Conservation (phyloP, 2,329 filamentous ascomycete species). For the Dryadomyces quercus-mongolicae region DNA sequence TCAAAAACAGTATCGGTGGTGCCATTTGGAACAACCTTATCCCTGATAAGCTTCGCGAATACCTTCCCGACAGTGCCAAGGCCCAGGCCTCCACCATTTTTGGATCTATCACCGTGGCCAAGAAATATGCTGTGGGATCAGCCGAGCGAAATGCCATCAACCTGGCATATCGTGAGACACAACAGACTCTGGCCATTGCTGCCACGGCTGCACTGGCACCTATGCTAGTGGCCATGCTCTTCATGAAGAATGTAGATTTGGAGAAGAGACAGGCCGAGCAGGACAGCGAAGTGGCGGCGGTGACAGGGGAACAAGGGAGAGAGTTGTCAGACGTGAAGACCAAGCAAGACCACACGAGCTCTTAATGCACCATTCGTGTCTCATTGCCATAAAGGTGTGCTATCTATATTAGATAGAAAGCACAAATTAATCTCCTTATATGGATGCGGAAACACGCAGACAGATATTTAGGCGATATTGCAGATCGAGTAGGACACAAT, state of each 20-base stretch:
- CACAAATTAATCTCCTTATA: background rate
- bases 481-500: background rate
- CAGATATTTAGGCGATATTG: background rate
- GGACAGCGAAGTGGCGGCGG: background rate
- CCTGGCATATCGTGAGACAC: constrained; percentile 30
- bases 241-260: constrained; percentile 5
- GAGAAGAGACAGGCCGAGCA: background rate
- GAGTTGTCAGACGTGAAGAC: background rate
- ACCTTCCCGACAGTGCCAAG: constrained; percentile 15
- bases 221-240: constrained; percentile 5
- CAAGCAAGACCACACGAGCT: background rate
- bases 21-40: constrained; percentile 50
- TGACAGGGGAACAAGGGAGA: too few species aligned
- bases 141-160: constrained; percentile 29
- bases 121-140: constrained; percentile 26
- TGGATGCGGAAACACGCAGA: background rate
- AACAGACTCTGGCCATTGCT: constrained; percentile 24
- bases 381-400: too few species aligned
- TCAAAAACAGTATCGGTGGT: constrained; percentile 35
- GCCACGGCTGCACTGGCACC: background rate
- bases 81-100: constrained; percentile 18
- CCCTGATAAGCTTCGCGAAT: constrained; percentile 19
- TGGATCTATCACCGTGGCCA: constrained; percentile 17
- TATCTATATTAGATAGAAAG: too few species aligned
- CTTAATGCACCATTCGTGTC: too few species aligned